Evolutionary conservation across 352 stramenopile genomes (phyloP), one percentile per base, ranked within the genome.

Genomic region (Globisporangium sylvaticum): DNA sequence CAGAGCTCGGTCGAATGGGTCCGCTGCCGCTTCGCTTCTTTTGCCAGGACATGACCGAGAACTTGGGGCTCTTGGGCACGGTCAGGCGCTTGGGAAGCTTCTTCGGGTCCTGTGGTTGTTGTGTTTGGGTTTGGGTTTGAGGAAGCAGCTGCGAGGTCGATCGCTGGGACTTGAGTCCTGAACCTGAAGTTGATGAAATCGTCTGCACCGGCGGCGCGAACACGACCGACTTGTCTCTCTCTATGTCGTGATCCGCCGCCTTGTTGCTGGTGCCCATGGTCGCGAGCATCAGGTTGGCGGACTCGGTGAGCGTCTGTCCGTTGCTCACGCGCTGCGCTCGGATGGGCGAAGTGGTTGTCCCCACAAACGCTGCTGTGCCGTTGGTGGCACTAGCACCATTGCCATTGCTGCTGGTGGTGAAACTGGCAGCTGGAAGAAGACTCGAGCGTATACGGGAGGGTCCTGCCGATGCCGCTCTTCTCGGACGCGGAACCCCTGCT

Each of bases 11-110:
- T 22, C 53, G 62, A 5, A 67, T 29, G 24, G 20, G 18, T 44
- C 31, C 32, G 18, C 15, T 37, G 5, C 58, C 61, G 8, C 69
- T 61, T 9, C 55, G 63, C 58, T 88, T 91, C 73, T 92, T 92
- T 60, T 94, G 85, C 85, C 85, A 94, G 20, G 85, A 94, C 85
- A 94, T 94, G 55, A 94, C 76, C 0, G 85, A 94, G 66, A 94
- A 94, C 56, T 91, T 92, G 46, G 86, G 86, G 54, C 84, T 92
- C 74, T 81, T 81, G 1, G 86, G 86, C 14, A 94, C 86, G 1
- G 86, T 94, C 27, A 91, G 70, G 8, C 79, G 81, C 68, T 88
- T 90, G 2, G 20, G 50, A 1, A 29, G n/a, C 66, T 58, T 67
- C 55, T 67, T 63, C 29, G 68, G 25, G n/a, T 63, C 32, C 20